Conservation (phyloP, 129 eudicot species). For the Pulicaria dysenterica region DNA sequence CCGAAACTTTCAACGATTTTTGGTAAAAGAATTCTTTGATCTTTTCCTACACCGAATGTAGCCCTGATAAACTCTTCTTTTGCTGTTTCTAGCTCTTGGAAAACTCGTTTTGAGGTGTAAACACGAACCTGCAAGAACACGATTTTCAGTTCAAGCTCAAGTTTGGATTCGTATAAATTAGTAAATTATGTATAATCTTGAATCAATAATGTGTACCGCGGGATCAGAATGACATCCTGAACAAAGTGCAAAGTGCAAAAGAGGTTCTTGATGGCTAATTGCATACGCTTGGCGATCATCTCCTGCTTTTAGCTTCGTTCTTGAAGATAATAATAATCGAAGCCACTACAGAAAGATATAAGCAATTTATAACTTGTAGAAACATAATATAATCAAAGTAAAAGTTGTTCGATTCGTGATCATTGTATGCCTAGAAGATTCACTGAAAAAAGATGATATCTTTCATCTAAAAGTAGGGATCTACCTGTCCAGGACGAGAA, state of each 20-base stretch:
- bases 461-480: background rate
- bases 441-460: background rate
- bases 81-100: constrained; percentile 80
- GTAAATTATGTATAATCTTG: background rate
- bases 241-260: constrained; percentile 87
- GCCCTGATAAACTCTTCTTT: constrained; percentile 95
- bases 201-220: constrained; percentile 53
- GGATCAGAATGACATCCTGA: constrained; percentile 98
- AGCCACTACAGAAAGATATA: constrained; percentile 59
- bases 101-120: constrained; percentile 77
- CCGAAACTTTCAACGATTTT: constrained; percentile 73
- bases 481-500: constrained; percentile 97
- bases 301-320: constrained; percentile 76
- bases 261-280: constrained; percentile 79
- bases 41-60: constrained; percentile 75
- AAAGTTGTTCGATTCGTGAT: background rate
- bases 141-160: background rate
- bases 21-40: constrained; percentile 73
- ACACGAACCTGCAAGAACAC: constrained; percentile 67
- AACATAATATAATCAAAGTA: background rate
- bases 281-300: constrained; percentile 78
- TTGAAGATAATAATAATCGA: constrained; percentile 68
- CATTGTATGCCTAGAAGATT: background rate
- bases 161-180: background rate
- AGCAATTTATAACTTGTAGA: background rate